A percentile compares a stretch with the other conserved stretches of the same genome.
Conservation (phyloP, 2,329 filamentous ascomycete species). For the Colletotrichum cuscutae region DNA sequence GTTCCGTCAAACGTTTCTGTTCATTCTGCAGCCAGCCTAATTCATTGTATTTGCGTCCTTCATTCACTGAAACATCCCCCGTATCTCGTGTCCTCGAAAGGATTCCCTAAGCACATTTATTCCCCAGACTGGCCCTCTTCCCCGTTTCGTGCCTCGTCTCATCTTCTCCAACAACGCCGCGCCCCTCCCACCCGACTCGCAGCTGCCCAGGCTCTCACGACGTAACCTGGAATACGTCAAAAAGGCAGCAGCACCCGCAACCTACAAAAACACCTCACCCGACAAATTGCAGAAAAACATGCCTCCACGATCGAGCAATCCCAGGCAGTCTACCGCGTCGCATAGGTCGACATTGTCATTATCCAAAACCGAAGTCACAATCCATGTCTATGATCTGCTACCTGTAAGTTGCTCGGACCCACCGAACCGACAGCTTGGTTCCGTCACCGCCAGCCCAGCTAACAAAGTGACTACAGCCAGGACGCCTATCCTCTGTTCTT, state of each 20-base stretch:
- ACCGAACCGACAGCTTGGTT: conserved; percentile 2
- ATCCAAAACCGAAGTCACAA: conserved; percentile 77
- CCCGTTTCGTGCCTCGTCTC: neutral
- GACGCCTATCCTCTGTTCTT: conserved; percentile 77
- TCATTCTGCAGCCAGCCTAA: neutral
- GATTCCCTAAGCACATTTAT: neutral
- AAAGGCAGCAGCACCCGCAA: neutral
- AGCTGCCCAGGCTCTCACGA: neutral
- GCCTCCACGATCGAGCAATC: conserved; percentile 31
- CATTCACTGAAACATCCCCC: conserved; percentile 9
- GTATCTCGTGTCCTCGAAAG: neutral
- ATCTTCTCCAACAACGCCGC: neutral
- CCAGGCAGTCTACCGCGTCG: conserved; percentile 41
- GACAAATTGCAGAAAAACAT: conserved; percentile 10
- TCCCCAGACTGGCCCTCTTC: neutral
- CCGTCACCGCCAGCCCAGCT: conserved; percentile 11
- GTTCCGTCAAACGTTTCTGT: neutral
- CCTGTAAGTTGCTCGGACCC: conserved; percentile 60
- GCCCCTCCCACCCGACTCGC: conserved; percentile 8
- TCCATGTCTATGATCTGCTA: conserved; percentile 82
- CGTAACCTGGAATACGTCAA: neutral
- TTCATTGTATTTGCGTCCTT: neutral
- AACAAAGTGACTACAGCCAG: conserved; percentile 61
- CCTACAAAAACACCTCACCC: neutral
- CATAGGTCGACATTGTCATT: conserved; percentile 76